Conservation (phyloP, 768 basidiomycete genomes). For the Boletales sp. region DNA sequence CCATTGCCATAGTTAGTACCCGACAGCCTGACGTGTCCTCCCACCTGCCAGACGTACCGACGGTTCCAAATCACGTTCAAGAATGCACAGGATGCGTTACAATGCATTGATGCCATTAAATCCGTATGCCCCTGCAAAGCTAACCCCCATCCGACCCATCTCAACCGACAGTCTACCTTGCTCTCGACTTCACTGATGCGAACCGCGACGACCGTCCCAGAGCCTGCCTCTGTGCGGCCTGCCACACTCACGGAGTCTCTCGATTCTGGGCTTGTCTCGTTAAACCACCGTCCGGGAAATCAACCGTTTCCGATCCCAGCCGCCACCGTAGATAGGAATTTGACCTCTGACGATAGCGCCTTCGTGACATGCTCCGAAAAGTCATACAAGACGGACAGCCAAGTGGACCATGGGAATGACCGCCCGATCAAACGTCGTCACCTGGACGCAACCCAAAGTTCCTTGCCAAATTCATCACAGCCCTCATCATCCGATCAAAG, state of each 20-base stretch:
- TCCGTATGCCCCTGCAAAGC: constrained; percentile 73
- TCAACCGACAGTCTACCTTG: constrained; percentile 16
- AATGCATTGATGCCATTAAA: constrained; percentile 61
- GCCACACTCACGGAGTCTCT: neutral
- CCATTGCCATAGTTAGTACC: neutral
- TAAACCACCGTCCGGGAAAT: constrained; percentile 1
- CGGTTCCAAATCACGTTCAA: constrained; percentile 75
- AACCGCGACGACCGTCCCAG: constrained; percentile 9
- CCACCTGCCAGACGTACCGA: constrained; percentile 52
- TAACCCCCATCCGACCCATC: constrained; percentile 36
- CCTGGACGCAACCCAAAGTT: constrained; percentile 9
- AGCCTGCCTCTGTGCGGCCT: neutral
- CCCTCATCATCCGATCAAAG: constrained; percentile 25
- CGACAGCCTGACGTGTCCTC: constrained; percentile 8
- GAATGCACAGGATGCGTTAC: constrained; percentile 42
- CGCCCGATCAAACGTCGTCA: neutral
- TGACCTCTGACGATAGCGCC: constrained; percentile 26
- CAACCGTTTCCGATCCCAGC: neutral
- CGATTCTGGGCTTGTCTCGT: constrained; percentile 2
- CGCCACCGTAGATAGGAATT: constrained; percentile 4
- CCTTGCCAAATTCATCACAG: constrained; percentile 33
- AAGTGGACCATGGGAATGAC: neutral
- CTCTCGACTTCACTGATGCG: constrained; percentile 14
- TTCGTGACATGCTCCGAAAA: constrained; percentile 28
- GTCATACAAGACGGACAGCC: constrained; percentile 8